phyloP scores from a whole-genome alignment of 176 grass and related monocot genomes.

The Paspalum notatum region DNA sequence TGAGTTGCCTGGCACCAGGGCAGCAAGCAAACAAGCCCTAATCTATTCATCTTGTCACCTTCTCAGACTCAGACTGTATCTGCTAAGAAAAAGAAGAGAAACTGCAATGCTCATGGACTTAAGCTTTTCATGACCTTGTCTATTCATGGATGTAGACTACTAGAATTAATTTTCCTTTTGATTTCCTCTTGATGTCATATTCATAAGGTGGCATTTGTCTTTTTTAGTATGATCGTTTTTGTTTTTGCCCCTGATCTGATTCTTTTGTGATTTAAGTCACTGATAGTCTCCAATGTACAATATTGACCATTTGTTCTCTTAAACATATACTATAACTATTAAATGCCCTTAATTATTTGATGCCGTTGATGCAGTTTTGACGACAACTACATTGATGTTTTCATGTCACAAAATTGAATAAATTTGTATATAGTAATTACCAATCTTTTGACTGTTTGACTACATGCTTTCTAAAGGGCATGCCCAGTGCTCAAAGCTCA shows the following conservation, averaged over 20 bases:
- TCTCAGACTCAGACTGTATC: constrained; percentile 19
- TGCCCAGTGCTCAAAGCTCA: too few relatives aligned
- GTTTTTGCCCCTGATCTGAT: not conserved
- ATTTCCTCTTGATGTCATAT: constrained; percentile 1
- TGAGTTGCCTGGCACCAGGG: too few relatives aligned
- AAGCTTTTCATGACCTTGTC: not conserved
- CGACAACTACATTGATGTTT: not conserved
- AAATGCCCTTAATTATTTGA: not conserved
- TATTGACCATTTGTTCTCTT: not conserved
- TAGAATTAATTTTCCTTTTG: not conserved
- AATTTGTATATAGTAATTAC: not conserved
- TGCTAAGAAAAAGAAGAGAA: constrained; percentile 4
- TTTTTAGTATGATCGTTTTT: constrained; percentile 18
- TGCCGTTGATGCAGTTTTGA: not conserved
- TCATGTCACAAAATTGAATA: not conserved
- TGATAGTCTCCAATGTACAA: not conserved
- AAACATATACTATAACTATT: not conserved
- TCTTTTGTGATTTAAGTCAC: not conserved
- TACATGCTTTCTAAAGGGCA: not conserved
- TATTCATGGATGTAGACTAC: not conserved
- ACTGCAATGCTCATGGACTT: constrained; percentile 10
- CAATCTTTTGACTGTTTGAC: not conserved
- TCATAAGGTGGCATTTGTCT: constrained; percentile 9
- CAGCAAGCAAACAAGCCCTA: too few relatives aligned
- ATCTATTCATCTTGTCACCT: constrained; percentile 15